Evolutionary conservation across 176 grass and related monocot species (phyloP), one percentile per base, ranked within the genome.

Genomic region (Melocanna baccifera): DNA sequence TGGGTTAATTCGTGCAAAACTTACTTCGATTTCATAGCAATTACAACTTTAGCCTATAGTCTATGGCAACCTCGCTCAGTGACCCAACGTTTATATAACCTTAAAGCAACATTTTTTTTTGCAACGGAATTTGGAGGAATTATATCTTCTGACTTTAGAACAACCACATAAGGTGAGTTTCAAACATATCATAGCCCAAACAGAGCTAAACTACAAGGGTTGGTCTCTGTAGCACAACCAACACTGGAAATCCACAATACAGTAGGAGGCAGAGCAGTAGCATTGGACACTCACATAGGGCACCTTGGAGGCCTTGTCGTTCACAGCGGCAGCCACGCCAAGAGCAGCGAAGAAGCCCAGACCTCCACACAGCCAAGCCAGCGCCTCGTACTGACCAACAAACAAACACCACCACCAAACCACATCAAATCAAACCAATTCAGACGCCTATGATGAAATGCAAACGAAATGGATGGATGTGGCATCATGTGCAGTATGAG

Each of bases 281-380:
- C 26, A 59, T 39, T 67, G 67, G 26, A 10, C 12, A 92, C 97
- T 96, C 61, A 99, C 97, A 84, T 88, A 99, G 20, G 97, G 97
- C 15, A 94, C 84, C 87, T 89, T 96, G 59, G 97, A 96, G 7
- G 97, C 93, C 84, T 96, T 96, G 66, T 99, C 97, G 10, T 99
- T 99, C 86, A 92, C 79, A 53, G 85, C 67, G 6, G 91, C 90
- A 0, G 91, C 75, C 30, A 94, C 6, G 15, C 97, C 90, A 1
- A 99, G 88, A 26, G 71, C 34, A 13, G 86, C 89, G 68, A 99
- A 99, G 88, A 96, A 96, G 20, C 93, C 39, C 16, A 99, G 76
- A 45, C 97, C 97, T 72, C 97, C 97, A 23, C 93, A 99, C 22
- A 94, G 73, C 97, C 97, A 99, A 12, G 91, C 93, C 88, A 99